These are phyloP conservation scores for Pestalotiopsis sp. DNA, from an alignment of 2,329 filamentous ascomycete species.

Conservation along the genomic window DNA sequence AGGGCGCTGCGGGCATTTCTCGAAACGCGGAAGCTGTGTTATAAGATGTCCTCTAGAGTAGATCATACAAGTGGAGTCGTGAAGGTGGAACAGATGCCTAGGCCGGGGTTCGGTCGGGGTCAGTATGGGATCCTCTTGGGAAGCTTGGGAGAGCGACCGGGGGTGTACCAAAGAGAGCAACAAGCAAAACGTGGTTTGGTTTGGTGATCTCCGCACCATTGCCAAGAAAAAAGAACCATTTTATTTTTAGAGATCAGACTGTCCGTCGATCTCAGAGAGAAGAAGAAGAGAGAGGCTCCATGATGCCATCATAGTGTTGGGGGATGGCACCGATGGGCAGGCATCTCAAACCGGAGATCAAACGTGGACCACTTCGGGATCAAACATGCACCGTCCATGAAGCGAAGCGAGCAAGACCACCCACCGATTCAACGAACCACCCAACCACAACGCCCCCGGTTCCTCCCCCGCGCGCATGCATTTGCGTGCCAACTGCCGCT, in stretches of 20 bases:
- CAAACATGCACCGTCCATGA: constrained; percentile 2
- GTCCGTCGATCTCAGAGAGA: neutral
- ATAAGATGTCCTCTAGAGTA: constrained; percentile 10
- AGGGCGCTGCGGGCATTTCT: neutral
- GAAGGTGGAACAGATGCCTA: neutral
- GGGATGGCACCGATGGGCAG: neutral
- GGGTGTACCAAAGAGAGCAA: neutral
- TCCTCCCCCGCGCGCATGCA: neutral
- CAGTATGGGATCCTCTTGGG: neutral
- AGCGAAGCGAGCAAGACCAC: neutral
- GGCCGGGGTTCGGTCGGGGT: neutral
- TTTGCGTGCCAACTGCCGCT: neutral
- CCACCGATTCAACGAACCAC: neutral
- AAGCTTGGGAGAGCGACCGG: neutral
- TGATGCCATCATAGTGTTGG: neutral
- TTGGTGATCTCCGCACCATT: neutral
- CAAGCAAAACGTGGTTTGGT: neutral
- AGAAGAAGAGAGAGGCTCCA: neutral
- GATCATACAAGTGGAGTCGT: constrained; percentile 8
- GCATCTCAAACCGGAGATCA: constrained; percentile 12
- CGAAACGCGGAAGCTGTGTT: constrained; percentile 12
- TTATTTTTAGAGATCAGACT: neutral
- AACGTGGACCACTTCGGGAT: constrained; percentile 11
- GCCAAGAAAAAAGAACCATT: neutral
- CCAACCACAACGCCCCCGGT: neutral